phyloP scores from a whole-genome alignment of 768 basidiomycete species.

The Lactarius sp. region DNA sequence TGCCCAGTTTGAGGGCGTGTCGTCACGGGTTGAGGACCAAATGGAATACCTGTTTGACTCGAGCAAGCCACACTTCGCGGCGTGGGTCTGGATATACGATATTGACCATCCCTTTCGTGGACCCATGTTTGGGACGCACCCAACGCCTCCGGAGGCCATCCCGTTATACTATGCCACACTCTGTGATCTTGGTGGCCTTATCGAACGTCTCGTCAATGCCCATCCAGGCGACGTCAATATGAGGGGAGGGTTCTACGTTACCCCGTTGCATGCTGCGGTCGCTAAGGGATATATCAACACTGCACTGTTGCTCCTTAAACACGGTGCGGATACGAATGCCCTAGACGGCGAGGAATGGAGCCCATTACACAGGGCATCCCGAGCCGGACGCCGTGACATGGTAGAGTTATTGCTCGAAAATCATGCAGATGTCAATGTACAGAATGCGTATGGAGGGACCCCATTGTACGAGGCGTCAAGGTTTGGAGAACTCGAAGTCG shows the following conservation, averaged over 20 bases:
- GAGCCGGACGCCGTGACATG: not conserved
- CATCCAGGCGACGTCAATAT: too few relatives aligned
- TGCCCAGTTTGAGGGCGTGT: not conserved
- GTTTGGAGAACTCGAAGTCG: not conserved
- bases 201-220: too few relatives aligned
- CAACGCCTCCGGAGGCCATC: not conserved
- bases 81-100: constrained; percentile 11
- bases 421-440: not conserved
- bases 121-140: not conserved
- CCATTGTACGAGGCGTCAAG: too few relatives aligned
- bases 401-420: not conserved
- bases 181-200: too few relatives aligned
- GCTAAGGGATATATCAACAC: not conserved
- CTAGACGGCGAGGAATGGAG: not conserved
- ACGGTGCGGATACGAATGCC: not conserved
- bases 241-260: not conserved
- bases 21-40: not conserved
- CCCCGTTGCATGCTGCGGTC: not conserved
- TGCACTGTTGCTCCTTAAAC: not conserved
- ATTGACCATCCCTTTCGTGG: not conserved
- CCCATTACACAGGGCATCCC: not conserved
- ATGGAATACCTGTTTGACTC: constrained; percentile 5
- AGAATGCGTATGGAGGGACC: too few relatives aligned
- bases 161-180: too few relatives aligned
- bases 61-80: not conserved